Base-by-base conservation (phyloP, 2,329 filamentous ascomycete genomes). In the Colletotrichum nymphaeae region DNA sequence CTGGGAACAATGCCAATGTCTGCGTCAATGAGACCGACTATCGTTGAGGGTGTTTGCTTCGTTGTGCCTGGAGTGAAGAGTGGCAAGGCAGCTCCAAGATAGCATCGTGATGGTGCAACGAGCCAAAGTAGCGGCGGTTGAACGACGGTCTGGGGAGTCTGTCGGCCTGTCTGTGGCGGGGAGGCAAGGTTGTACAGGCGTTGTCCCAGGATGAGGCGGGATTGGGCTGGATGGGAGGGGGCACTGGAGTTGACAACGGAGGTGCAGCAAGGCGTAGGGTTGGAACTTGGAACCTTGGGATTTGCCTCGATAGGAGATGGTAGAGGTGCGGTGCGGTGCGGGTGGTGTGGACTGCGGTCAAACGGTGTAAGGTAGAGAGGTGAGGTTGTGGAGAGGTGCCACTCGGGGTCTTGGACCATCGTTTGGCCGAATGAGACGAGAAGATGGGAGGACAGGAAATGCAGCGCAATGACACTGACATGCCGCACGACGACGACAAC, bases 31-130 rank as follows among this genome's bases (percentile, higher is more conserved):
- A 49, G 19, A 22, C 28, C 53, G 42, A 22, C 9, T 28, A 52
- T 26, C 30, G 42, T 46, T 24, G 57, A 55, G 22, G 65, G 30
- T 68, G 65, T 55, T 58, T 68, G 42, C 53, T 26, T 58, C 9
- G 55, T n/a, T 22, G 6, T 49, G 19, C 42, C 8, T 49, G 8
- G 19, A 11, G 19, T 49, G 42, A 49, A 49, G 19, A 22, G 19
- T n/a, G 19, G 19, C 19, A 22, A 6, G 42, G 19, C 16, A 49
- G 19, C 42, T n/a, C 55, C 6, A 30, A 16, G 9, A 37, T 24
- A 4, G 12, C 35, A 24, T 37, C 32, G 57, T 24, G 32, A 35
- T 24, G 32, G 30, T 22, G 11, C 32, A n/a, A 32, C 57, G 57
- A 59, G 32, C 32, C 32, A 37, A n/a, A 37, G 30, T 9, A 32